Conservation (phyloP, 2,329 filamentous ascomycete genomes). For the Karstenula rhodostoma region DNA sequence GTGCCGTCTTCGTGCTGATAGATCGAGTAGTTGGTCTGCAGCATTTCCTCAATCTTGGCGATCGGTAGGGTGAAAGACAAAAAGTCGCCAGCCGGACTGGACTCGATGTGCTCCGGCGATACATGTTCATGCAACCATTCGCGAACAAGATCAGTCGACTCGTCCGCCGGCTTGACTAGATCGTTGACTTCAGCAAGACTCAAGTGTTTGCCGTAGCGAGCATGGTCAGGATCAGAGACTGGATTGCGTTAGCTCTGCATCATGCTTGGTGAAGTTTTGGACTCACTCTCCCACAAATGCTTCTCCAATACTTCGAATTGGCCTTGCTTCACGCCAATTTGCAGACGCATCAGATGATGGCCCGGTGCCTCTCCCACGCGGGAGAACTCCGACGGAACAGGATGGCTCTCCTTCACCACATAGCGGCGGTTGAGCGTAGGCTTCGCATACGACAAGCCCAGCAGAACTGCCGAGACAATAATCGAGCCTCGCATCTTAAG, state of each 20-base stretch:
- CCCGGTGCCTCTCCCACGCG: conserved; percentile 44
- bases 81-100: conserved; percentile 66
- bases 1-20: conserved; percentile 64
- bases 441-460: background rate
- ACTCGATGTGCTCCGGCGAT: conserved; percentile 51
- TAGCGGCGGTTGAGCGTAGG: conserved; percentile 40
- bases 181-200: conserved; percentile 60
- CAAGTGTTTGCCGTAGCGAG: conserved; percentile 64
- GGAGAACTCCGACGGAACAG: conserved; percentile 61
- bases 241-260: background rate
- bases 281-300: conserved; percentile 61
- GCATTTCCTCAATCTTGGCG: conserved; percentile 59
- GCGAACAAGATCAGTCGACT: conserved; percentile 61
- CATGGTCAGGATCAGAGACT: conserved; percentile 61
- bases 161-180: conserved; percentile 61
- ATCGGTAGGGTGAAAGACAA: conserved; percentile 63
- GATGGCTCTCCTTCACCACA: conserved; percentile 64
- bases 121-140: conserved; percentile 65
- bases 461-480: background rate
- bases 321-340: conserved; percentile 57
- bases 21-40: conserved; percentile 59
- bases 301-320: conserved; percentile 63
- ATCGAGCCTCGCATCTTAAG: background rate
- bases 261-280: background rate
- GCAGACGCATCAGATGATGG: background rate